Base-by-base conservation (phyloP, 2,329 filamentous ascomycete genomes). In the Dothidotthia symphoricarpi region DNA sequence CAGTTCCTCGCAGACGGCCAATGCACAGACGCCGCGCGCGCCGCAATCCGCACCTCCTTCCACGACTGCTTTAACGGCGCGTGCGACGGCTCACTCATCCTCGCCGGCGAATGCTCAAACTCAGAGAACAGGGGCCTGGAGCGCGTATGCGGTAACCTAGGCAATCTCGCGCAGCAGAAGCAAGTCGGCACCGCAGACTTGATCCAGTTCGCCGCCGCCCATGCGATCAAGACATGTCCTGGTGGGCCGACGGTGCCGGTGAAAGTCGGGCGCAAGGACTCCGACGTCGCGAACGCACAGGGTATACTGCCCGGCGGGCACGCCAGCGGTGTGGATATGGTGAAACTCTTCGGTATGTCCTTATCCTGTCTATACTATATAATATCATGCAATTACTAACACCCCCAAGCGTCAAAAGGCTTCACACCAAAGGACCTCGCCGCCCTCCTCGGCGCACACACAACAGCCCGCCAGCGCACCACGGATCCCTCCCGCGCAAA, bases 111-210 rank as follows among this genome's bases (percentile, higher is more conserved):
- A 34, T 68, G 68, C 43, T 48, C 53, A 1, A 59, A 67, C 13
- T 8, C 35, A 0, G 63, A 69, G 36, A 69, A 80, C 53, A 51
- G 38, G 3, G 75, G 74, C 0, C 62, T 81, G 1, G 47, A 64
- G 36, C 61, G 59, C 4, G 69, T 76, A 16, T 70, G 68, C 12
- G 47, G 50, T 3, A 66, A 67, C 35, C 63, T 74, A 1, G 58
- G 59, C 25, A 47, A 45, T 4, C 65, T 75, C 43, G 69, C 69
- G 22, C 49, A 50, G 11, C 61, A 70, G 31, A 73, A 71, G 31
- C 53, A 49, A 7, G 63, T 67, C 15, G 61, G 62, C 4, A 47
- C 56, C 12, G 63, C 55, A 15, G 63, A 67, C 32, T 46, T 66
- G 16, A 65, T 67, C 29, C 63, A 67, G 28, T 67, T 66, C 31